phyloP scores from a whole-genome alignment of 306 rosid species.

The Acacia acuminata region DNA sequence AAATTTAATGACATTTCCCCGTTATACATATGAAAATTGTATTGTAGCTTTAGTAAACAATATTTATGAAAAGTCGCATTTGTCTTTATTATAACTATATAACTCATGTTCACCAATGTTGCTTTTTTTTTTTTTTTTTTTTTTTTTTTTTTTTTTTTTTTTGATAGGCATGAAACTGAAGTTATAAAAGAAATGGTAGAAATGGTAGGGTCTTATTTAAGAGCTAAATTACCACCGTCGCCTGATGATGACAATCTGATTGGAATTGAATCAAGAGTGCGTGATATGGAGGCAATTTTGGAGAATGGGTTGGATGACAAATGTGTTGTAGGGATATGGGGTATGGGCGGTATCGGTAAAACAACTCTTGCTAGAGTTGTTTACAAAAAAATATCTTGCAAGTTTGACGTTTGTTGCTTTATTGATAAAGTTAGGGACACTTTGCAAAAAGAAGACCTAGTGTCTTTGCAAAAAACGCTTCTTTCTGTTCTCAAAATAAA shows the following conservation, averaged over 20 bases:
- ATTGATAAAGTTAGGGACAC: background rate
- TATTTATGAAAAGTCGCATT: no score
- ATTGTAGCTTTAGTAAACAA: no score
- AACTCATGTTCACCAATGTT: background rate
- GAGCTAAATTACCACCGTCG: background rate
- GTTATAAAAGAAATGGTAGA: no score
- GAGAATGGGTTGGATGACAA: background rate
- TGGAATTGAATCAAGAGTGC: background rate
- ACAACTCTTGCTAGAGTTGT: background rate
- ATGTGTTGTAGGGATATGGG: background rate
- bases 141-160: no score
- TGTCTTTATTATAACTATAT: no score
- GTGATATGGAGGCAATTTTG: background rate
- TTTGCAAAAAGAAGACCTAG: background rate
- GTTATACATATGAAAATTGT: no score
- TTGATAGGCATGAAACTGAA: background rate
- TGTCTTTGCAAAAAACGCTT: background rate
- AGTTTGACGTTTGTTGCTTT: background rate
- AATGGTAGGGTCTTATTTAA: background rate
- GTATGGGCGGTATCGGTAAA: background rate
- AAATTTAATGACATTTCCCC: no score
- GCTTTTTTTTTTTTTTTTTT: no score
- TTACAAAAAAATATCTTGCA: accelerated
- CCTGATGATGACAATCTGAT: background rate
- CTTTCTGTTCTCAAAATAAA: background rate